Percentiles rank a stretch among this genome's conserved stretches.
Evolutionary conservation across 2,329 filamentous ascomycete species (phyloP).

Genomic region (Pleomassaria siparia): DNA sequence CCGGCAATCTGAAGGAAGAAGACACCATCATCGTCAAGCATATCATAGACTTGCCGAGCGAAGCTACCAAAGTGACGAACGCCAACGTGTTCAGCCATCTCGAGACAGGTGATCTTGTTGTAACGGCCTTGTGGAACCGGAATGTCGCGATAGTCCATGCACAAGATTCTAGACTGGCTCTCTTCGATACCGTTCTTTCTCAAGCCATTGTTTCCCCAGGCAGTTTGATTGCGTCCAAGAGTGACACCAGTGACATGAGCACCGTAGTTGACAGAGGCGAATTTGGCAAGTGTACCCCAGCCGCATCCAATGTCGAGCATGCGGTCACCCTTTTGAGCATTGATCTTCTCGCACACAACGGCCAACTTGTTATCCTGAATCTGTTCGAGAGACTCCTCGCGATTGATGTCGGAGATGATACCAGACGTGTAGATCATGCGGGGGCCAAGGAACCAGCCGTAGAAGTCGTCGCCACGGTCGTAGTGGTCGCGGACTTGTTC

Average conservation of each 20-base stretch:
- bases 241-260: slow-evolving; percentile 86
- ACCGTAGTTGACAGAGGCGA: slow-evolving; percentile 89
- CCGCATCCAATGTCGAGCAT: slow-evolving; percentile 96
- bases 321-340: slow-evolving; percentile 74
- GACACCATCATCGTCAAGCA: slow-evolving; percentile 93
- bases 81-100: slow-evolving; percentile 99
- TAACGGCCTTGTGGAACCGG: slow-evolving; percentile 76
- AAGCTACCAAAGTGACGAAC: slow-evolving; percentile 83
- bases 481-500: slow-evolving; percentile 98
- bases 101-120: slow-evolving; percentile 94
- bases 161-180: slow-evolving; percentile 87
- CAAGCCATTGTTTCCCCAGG: slow-evolving; percentile 91
- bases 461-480: slow-evolving; percentile 97
- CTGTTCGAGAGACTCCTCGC: slow-evolving; percentile 89
- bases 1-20: slow-evolving; percentile 97
- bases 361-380: slow-evolving; percentile 97
- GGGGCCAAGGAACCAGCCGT: slow-evolving; percentile 96
- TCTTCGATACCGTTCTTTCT: slow-evolving; percentile 80
- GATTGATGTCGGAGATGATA: slow-evolving; percentile 82
- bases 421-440: slow-evolving; percentile 99
- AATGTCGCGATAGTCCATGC: slow-evolving; percentile 97
- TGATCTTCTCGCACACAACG: slow-evolving; percentile 94
- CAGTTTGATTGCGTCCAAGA: slow-evolving; percentile 92
- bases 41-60: slow-evolving; percentile 83
- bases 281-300: slow-evolving; percentile 95